Conservation (phyloP, 2,329 filamentous ascomycete species). For the Onygenales sp. region DNA sequence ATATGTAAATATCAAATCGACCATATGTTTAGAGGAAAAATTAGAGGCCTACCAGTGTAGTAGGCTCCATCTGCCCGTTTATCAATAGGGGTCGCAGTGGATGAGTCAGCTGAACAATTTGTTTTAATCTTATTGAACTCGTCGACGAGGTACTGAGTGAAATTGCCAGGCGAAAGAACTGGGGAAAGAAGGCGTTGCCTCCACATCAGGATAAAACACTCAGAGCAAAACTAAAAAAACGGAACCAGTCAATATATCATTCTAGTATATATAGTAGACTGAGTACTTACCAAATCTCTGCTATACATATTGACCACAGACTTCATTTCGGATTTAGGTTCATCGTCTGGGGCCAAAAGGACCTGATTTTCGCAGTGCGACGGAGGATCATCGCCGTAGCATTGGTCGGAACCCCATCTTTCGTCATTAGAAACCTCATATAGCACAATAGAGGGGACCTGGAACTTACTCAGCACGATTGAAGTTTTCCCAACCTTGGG, state of each 20-base stretch:
- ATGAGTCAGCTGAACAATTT: slow-evolving; percentile 6
- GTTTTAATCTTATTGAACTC: slow-evolving; percentile 10
- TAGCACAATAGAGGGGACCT: not conserved
- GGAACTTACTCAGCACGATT: slow-evolving; percentile 6
- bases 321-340: slow-evolving; percentile 3
- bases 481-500: slow-evolving; percentile 11
- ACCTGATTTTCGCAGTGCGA: slow-evolving; percentile 5
- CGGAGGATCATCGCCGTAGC: slow-evolving; percentile 8
- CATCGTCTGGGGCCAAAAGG: not conserved
- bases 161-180: slow-evolving; percentile 8
- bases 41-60: slow-evolving; percentile 3
- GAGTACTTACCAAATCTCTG: slow-evolving; percentile 8
- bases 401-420: slow-evolving; percentile 7
- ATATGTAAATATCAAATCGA: not conserved
- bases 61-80: slow-evolving; percentile 1
- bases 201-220: slow-evolving; percentile 13
- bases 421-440: not conserved
- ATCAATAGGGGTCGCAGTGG: not conserved
- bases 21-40: not conserved
- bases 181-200: slow-evolving; percentile 11
- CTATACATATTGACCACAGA: slow-evolving; percentile 10
- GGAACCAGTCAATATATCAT: not conserved
- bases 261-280: not conserved
- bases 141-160: slow-evolving; percentile 11
- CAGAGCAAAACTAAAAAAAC: slow-evolving; percentile 12